Evolutionary conservation across 495 filamentous ascomycete genomes (phyloP), one percentile per base, ranked within the genome.

Genomic region (Annulohypoxylon nitens): DNA sequence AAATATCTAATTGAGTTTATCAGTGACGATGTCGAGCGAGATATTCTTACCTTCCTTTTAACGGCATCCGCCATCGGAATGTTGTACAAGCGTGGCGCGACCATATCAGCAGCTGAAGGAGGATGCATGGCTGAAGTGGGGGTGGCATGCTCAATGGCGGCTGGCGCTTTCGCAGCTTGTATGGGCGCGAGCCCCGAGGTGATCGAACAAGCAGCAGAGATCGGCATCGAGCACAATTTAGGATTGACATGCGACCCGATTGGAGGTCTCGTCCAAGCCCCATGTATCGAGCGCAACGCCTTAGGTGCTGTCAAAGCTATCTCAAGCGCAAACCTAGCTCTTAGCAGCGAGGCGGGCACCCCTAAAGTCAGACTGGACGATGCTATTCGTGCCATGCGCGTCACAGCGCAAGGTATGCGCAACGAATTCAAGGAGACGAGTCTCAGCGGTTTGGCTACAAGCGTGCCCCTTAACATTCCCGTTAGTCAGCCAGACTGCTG

Each of bases 341-440:
- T 81, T 37, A 79, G 78, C 67, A 76, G 76, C 25, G 69, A 78
- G 59, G 63, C 79, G 1, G 76, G 78, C 48, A 76, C 73, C 1
- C 78, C 78, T 57, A 79, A 79, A 67, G 79, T 81, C 6, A 61
- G 77, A 18, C 78, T 81, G 12, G 79, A 81, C 57, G 79, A 81
- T 43, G 79, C 79, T 50, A 81, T 81, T 30, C 76, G 76, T 10
- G 79, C 79, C 1, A 78, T 81, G 79, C 72, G 79, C 1, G 34
- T 81, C 10, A 81, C 79, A 3, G 79, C 79, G 18, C 67, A 79
- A 26, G 79, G 79, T 4, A 81, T 81, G 79, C 61, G 79, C 0
- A 79, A 79, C 33, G 79, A 81, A 69, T 81, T 81, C 67, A 81
- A 81, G 60, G 79, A 81, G 71, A 81, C 79, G 16, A 81, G 79